Conservation (phyloP, 1,284 basidiomycete genomes). For the Tilletia walkeri region DNA sequence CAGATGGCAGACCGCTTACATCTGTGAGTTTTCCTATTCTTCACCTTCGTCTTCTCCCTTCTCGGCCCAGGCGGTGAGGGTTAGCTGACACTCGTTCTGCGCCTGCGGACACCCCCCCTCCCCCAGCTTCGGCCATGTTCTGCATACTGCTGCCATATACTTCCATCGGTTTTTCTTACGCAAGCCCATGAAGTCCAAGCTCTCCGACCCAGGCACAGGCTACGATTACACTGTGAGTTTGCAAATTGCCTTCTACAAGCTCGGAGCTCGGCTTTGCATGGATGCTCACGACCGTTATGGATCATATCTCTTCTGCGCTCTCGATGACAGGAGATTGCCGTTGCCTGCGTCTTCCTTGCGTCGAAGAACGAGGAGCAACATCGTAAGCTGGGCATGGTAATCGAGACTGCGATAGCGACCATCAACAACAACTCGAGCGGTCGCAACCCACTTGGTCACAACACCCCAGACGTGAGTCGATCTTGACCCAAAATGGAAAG, state of each 20-base stretch:
- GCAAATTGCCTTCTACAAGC: background rate
- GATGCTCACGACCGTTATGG: too few species aligned
- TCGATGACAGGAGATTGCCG: conserved; percentile 62
- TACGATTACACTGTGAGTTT: background rate
- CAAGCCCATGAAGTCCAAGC: conserved; percentile 64
- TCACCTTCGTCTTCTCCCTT: background rate
- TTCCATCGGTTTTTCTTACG: conserved; percentile 95
- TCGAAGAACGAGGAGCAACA: conserved; percentile 88
- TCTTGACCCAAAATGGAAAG: background rate
- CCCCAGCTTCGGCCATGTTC: background rate
- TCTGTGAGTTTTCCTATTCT: background rate
- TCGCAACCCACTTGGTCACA: conserved; percentile 29
- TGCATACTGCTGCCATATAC: conserved; percentile 69
- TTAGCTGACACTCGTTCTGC: background rate
- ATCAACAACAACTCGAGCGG: conserved; percentile 61
- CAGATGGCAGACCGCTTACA: background rate
- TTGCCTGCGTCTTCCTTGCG: conserved; percentile 83
- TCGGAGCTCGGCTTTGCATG: background rate
- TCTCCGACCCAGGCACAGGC: background rate
- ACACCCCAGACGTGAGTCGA: conserved; percentile 1
- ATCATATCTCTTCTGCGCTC: background rate
- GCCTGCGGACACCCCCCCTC: background rate
- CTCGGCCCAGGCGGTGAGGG: too few species aligned
- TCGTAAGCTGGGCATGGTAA: conserved; percentile 78
- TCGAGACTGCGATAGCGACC: conserved; percentile 72